Percentiles rank a stretch among this genome's conserved stretches.
phyloP scores from a whole-genome alignment of 108 stramenopile genomes.

The Skeletonema marinoi region DNA sequence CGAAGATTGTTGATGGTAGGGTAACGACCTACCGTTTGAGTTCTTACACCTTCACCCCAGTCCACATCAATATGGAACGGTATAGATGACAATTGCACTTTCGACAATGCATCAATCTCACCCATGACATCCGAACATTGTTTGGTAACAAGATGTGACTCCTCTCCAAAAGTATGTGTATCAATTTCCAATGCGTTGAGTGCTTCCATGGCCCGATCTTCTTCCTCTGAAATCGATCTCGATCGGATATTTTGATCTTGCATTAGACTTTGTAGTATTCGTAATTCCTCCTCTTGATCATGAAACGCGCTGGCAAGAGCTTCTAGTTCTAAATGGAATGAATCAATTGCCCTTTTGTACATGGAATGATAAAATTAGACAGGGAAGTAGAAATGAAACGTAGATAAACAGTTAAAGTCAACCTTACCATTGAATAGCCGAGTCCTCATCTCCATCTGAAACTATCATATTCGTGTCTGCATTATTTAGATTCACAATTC shows the following conservation, averaged over 20 bases:
- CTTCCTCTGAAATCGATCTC: slow-evolving; percentile 6
- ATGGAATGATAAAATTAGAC: neutral
- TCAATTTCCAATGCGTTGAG: slow-evolving; percentile 41
- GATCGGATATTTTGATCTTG: slow-evolving; percentile 31
- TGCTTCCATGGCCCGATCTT: slow-evolving; percentile 25
- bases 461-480: slow-evolving; percentile 4
- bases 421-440: slow-evolving; percentile 31
- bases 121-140: slow-evolving; percentile 13
- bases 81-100: slow-evolving; percentile 31
- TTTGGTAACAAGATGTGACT: slow-evolving; percentile 30
- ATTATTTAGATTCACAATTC: slow-evolving; percentile 11
- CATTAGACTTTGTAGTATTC: slow-evolving; percentile 35
- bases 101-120: slow-evolving; percentile 33
- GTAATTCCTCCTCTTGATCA: slow-evolving; percentile 33
- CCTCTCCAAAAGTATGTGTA: slow-evolving; percentile 28
- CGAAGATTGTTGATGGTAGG: slow-evolving; percentile 45
- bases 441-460: slow-evolving; percentile 11
- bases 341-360: slow-evolving; percentile 23
- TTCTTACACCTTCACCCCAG: neutral
- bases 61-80: slow-evolving; percentile 27
- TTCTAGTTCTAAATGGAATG: slow-evolving; percentile 29
- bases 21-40: slow-evolving; percentile 13
- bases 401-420: neutral
- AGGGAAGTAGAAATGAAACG: neutral
- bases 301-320: slow-evolving; percentile 26